Base-by-base conservation (phyloP, 768 basidiomycete species). In the Rhizopogon roseolus region DNA sequence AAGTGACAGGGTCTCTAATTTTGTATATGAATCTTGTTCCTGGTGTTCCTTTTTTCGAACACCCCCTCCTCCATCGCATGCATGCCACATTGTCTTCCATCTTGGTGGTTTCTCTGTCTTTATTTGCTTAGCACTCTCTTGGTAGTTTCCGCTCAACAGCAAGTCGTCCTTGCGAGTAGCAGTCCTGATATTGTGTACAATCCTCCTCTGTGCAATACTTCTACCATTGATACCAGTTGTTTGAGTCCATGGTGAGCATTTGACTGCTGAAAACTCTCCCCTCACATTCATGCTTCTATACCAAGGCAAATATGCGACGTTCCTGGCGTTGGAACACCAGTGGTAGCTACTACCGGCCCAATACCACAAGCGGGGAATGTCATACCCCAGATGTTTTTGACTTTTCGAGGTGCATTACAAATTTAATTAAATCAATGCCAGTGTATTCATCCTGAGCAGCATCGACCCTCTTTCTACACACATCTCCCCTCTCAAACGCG, bases 341-440 rank as follows among this genome's bases (percentile, higher is more conserved):
- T 61, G 9, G 59, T 68, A 27, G 66, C 73, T 37, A 78, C 80
- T 17, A 25, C 19, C 41, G 81, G 82, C 1, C 77, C 80, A 5
- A 69, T 71, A 58, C 61, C 72, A 38, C 66, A 65, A 39, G 66
- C 74, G 14, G 72, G 64, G 19, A 65, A 75, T 52, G 71, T 80
- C 38, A 65, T 81, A 54, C 82, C 81, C 2, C 83, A 84, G 54
- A 70, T 84, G 69, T 84, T 83, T 60, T 62, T 85, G 52, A 71
- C 68, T 32, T 81, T 83, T 66, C 72, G 71, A 70, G 82, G 82
- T 81, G 13, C 48, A n/a, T 17, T 14, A 29, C 10, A 8, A 13
- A 19, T 10, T 41, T 48, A 10, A 38, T 29, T 40, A 16, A 27
- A 13, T 36, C 54, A 65, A 40, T 66, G 19, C 16, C 14, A 5